A percentile compares a stretch with the other conserved stretches of the same genome.
Conservation (phyloP, 1,139 yeast species). For the Scheffersomyces segobiensis region DNA sequence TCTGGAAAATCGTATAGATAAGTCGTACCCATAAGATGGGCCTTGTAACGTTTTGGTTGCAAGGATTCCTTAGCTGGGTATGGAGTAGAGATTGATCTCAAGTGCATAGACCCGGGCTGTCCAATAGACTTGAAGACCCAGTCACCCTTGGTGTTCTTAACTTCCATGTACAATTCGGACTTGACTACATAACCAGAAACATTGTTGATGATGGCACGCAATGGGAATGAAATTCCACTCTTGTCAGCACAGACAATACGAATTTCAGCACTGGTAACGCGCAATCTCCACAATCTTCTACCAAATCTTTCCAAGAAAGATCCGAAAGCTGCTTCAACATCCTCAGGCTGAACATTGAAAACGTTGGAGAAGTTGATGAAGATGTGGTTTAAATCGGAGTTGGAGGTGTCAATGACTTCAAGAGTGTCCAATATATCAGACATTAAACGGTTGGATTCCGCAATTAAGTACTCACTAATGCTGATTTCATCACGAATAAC, state of each 20-base stretch:
- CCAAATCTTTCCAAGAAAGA: conserved; percentile 98
- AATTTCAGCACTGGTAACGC: conserved; percentile 96
- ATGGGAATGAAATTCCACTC: conserved; percentile 88
- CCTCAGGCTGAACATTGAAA: conserved; percentile 90
- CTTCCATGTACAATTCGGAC: conserved; percentile 91
- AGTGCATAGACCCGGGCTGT: conserved; percentile 93
- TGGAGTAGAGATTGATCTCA: conserved; percentile 93
- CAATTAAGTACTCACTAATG: conserved; percentile 88
- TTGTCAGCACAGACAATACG: conserved; percentile 91
- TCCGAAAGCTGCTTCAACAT: conserved; percentile 96
- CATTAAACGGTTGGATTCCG: conserved; percentile 96
- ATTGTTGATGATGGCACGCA: conserved; percentile 93
- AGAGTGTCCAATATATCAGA: conserved; percentile 91
- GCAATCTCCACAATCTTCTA: conserved; percentile 91
- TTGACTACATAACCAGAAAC: conserved; percentile 97
- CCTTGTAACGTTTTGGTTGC: conserved; percentile 98
- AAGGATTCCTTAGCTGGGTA: conserved; percentile 97
- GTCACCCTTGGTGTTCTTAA: conserved; percentile 86
- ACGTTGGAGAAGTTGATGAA: conserved; percentile 95
- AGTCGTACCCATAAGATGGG: conserved; percentile 97
- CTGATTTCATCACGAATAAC: conserved; percentile 89
- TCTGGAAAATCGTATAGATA: conserved; percentile 99
- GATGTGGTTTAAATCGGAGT: conserved; percentile 94
- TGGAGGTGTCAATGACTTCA: conserved; percentile 91
- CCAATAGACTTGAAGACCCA: conserved; percentile 97